Percentiles rank a stretch among this genome's conserved stretches.
Conservation (phyloP, 352 stramenopile species). For the Aphanomyces invadans region DNA sequence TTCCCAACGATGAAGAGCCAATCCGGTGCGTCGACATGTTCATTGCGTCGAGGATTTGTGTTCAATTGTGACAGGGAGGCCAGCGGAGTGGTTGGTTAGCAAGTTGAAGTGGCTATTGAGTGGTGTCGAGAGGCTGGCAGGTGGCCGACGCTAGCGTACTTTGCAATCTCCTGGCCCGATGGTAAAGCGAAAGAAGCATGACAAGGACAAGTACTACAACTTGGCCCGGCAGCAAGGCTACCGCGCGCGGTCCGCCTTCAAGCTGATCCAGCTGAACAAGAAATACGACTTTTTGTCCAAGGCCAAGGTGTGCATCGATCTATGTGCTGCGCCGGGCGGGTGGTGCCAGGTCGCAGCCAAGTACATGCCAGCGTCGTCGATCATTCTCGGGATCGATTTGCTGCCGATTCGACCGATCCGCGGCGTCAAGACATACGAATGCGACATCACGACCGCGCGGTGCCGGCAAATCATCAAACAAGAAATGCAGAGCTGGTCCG, state of each 20-base stretch:
- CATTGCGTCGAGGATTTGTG: no score
- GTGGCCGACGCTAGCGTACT: neutral
- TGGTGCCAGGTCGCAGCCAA: conserved; percentile 94
- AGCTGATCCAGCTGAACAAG: conserved; percentile 99
- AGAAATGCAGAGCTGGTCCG: conserved; percentile 88
- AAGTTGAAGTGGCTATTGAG: neutral
- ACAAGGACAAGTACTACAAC: conserved; percentile 99
- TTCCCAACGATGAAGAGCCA: no score
- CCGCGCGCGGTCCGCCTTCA: conserved; percentile 97
- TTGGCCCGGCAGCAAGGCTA: conserved; percentile 98
- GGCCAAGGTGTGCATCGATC: conserved; percentile 96
- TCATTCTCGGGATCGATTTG: conserved; percentile 97
- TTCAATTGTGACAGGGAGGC: neutral
- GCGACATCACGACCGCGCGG: conserved; percentile 89
- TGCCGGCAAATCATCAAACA: conserved; percentile 89
- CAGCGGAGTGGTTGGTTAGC: neutral
- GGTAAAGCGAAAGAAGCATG: conserved; percentile 96
- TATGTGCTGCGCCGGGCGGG: conserved; percentile 97
- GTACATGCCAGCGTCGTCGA: conserved; percentile 91
- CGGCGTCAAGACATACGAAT: conserved; percentile 96
- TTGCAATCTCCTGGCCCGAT: conserved; percentile 31
- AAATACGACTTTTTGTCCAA: conserved; percentile 98
- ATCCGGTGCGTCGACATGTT: no score
- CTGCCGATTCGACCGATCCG: conserved; percentile 96
- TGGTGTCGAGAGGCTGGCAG: neutral